phyloP scores from a whole-genome alignment of 2,329 filamentous ascomycete species.

The Botryotinia narcissicola region DNA sequence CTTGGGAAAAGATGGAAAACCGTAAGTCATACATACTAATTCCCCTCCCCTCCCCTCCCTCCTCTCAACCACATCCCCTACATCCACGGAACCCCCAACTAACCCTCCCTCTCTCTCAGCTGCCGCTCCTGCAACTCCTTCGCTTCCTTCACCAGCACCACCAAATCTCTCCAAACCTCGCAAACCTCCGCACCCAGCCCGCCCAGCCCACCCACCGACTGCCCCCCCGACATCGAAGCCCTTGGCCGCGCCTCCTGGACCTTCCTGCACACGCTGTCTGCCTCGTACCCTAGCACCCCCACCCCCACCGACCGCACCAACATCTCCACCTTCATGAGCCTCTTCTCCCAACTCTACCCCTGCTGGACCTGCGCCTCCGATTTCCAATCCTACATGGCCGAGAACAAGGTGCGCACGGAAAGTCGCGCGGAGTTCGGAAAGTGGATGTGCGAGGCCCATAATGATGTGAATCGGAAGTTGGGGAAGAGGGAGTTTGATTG shows the following conservation, averaged over 20 bases:
- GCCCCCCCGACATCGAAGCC: constrained; percentile 83
- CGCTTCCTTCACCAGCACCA: constrained; percentile 52
- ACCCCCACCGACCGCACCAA: constrained; percentile 69
- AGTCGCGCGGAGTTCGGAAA: constrained; percentile 69
- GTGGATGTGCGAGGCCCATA: constrained; percentile 85
- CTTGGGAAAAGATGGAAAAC: constrained; percentile 78
- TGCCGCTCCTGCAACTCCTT: constrained; percentile 69
- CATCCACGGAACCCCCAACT: background rate
- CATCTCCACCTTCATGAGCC: constrained; percentile 70
- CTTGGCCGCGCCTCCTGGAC: constrained; percentile 92
- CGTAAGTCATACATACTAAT: constrained; percentile 53
- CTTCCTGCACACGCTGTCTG: constrained; percentile 86
- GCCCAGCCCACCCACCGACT: constrained; percentile 57
- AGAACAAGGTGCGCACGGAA: constrained; percentile 55
- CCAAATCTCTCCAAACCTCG: constrained; percentile 33
- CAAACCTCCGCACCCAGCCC: constrained; percentile 39
- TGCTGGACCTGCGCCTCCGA: constrained; percentile 96
- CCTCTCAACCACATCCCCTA: background rate
- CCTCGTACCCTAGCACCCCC: constrained; percentile 74
- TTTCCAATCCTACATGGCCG: constrained; percentile 74
- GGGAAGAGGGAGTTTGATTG: constrained; percentile 94
- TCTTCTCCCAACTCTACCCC: constrained; percentile 86
- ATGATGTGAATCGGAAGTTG: constrained; percentile 83
- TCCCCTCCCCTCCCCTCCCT: no score
- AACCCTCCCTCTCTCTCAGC: constrained; percentile 42